Evolutionary conservation across 2,329 filamentous ascomycete species (phyloP), one percentile per base, ranked within the genome.

Genomic region (Trichoderma gracile): DNA sequence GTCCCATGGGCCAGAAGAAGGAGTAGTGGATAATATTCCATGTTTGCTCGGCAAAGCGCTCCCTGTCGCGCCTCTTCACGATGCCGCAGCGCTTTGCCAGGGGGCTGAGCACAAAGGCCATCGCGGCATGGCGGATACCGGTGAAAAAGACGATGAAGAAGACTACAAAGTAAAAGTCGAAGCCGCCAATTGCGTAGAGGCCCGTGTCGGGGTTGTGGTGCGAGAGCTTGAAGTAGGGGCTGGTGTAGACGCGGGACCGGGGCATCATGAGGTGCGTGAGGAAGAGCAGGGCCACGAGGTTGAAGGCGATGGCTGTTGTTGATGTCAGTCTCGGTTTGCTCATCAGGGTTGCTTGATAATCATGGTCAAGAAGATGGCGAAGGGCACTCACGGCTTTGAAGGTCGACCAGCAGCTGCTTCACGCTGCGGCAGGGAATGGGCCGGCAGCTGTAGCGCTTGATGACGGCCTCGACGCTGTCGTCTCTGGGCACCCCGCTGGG

Each of bases 21-120:
- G 80, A 80, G 77, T 93, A 94, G 79, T 97, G 97, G 56, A 94
- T 77, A 64, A 95, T 79, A 73, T 96, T 82, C 91, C 93, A 98
- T 52, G 89, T 91, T 79, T 99, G 95, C 79, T 99, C 95, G 66
- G 92, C 92, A 78, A 98, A 96, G 66, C 94, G 86, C 53, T 91
- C 86, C 64, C 89, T 81, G 54, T 87, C 86, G 79, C 96, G 97
- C 74, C 81, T 82, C 73, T 88, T 90, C 70, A 84, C 82, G 70
- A 97, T 85, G 43, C 94, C 93, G 68, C 84, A 83, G 46, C 81
- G 78, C 67, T 85, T 86, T 40, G 90, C 93, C 62, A 95, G 78
- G 5, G 94, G 94, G 25, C 86, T 86, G 52, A 98, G 83, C 14
- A 95, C 72, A 78, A 96, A 93, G 74, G 97, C 92, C 86, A 98